phyloP scores from a whole-genome alignment of 73 alveolate genomes.

The Paramecium primaurelia region DNA sequence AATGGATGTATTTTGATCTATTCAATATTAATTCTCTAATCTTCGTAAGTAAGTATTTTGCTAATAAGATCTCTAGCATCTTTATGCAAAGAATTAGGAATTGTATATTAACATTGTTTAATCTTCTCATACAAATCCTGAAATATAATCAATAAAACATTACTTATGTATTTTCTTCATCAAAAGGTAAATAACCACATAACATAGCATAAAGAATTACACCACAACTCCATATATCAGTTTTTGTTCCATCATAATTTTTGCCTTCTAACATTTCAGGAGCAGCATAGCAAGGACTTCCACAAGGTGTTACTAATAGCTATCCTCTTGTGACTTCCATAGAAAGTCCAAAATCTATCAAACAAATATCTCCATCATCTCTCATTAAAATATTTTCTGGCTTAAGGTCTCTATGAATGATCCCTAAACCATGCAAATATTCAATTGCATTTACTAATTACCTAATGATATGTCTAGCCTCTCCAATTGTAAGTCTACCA shows the following conservation, averaged over 20 bases:
- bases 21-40: background rate
- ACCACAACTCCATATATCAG: constrained; percentile 94
- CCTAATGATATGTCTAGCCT: constrained; percentile 78
- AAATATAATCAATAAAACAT: background rate
- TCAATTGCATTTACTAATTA: constrained; percentile 83
- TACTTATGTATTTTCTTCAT: constrained; percentile 80
- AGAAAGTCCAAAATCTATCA: constrained; percentile 90
- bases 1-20: background rate
- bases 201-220: constrained; percentile 89
- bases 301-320: constrained; percentile 82
- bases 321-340: background rate
- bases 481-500: constrained; percentile 66
- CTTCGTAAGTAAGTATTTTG: background rate
- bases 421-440: constrained; percentile 75
- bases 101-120: constrained; percentile 68
- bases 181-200: constrained; percentile 93
- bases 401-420: constrained; percentile 87
- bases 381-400: constrained; percentile 87
- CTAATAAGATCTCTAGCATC: constrained; percentile 63
- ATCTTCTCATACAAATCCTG: constrained; percentile 78
- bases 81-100: constrained; percentile 70
- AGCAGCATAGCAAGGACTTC: constrained; percentile 92
- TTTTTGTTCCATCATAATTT: constrained; percentile 68
- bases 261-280: constrained; percentile 93
- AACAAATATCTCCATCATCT: constrained; percentile 72